Percentiles rank a stretch among this genome's conserved stretches.
Evolutionary conservation across 495 filamentous ascomycete genomes (phyloP).

Genomic region (Penicillium longicatenatum): DNA sequence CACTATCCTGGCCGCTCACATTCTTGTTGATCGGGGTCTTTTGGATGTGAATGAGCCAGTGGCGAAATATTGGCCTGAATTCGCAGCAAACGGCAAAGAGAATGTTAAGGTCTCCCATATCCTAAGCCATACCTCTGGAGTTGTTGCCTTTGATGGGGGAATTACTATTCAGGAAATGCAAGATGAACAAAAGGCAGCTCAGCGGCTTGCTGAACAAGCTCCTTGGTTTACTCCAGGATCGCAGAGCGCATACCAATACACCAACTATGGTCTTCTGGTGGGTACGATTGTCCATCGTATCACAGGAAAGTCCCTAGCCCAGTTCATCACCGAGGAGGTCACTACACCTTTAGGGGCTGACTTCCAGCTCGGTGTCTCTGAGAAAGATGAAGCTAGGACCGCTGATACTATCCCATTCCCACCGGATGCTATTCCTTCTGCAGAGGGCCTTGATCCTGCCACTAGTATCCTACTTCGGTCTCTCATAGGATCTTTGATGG

Average conservation of each 20-base stretch:
- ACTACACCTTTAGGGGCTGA: slow-evolving; percentile 39
- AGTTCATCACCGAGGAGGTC: slow-evolving; percentile 46
- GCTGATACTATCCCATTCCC: slow-evolving; percentile 25
- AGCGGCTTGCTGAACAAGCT: slow-evolving; percentile 36
- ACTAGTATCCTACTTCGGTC: slow-evolving; percentile 12
- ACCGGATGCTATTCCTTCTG: slow-evolving; percentile 7
- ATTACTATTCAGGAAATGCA: slow-evolving; percentile 30
- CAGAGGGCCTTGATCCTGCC: slow-evolving; percentile 14
- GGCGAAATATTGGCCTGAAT: slow-evolving; percentile 49
- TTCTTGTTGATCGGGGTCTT: slow-evolving; percentile 41
- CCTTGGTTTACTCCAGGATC: slow-evolving; percentile 44
- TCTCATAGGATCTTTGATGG: too few relatives aligned
- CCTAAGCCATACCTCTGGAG: slow-evolving; percentile 42
- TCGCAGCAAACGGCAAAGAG: slow-evolving; percentile 42
- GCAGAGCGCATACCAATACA: slow-evolving; percentile 40
- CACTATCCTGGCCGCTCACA: slow-evolving; percentile 34
- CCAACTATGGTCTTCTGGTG: slow-evolving; percentile 40
- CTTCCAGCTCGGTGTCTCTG: slow-evolving; percentile 34
- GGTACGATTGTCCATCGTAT: slow-evolving; percentile 42
- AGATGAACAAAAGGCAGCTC: slow-evolving; percentile 28
- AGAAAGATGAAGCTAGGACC: slow-evolving; percentile 35
- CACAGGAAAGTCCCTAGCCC: slow-evolving; percentile 36
- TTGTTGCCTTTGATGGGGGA: slow-evolving; percentile 36
- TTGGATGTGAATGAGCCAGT: slow-evolving; percentile 40
- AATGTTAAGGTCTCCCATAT: slow-evolving; percentile 42